Conservation (phyloP, 176 grass and related monocot genomes). For the Dactylis glomerata region DNA sequence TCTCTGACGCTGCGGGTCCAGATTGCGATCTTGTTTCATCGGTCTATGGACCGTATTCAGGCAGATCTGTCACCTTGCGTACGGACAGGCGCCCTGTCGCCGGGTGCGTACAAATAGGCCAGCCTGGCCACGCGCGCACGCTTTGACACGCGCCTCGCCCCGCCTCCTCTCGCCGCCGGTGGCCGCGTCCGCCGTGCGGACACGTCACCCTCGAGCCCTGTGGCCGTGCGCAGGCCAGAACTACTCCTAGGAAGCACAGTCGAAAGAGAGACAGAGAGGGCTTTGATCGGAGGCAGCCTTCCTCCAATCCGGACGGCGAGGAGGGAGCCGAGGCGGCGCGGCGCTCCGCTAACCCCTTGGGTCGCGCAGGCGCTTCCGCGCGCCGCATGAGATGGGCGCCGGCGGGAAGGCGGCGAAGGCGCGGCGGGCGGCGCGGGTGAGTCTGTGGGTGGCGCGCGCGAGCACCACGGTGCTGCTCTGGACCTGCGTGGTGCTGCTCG, state of each 20-base stretch:
- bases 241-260: background rate
- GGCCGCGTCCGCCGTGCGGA: background rate
- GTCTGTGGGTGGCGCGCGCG: slow-evolving; percentile 67
- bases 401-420: slow-evolving; percentile 47
- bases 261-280: background rate
- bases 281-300: slow-evolving; percentile 1
- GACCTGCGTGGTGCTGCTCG: slow-evolving; percentile 71
- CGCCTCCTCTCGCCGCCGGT: slow-evolving; percentile 27
- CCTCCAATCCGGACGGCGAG: background rate
- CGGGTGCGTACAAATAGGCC: slow-evolving; percentile 44
- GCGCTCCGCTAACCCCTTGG: background rate
- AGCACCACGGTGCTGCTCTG: slow-evolving; percentile 80
- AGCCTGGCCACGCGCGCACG: slow-evolving; percentile 26
- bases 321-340: background rate
- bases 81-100: slow-evolving; percentile 1
- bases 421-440: slow-evolving; percentile 55
- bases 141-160: slow-evolving; percentile 17
- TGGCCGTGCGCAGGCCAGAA: background rate
- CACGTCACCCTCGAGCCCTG: background rate
- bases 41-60: background rate
- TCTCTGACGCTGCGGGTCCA: background rate
- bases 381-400: slow-evolving; percentile 35
- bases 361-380: background rate
- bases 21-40: fast-evolving
- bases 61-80: background rate